Percentiles rank a stretch among this genome's conserved stretches.
phyloP scores from a whole-genome alignment of 257 asterid genomes.

The Gentiana straminea region DNA sequence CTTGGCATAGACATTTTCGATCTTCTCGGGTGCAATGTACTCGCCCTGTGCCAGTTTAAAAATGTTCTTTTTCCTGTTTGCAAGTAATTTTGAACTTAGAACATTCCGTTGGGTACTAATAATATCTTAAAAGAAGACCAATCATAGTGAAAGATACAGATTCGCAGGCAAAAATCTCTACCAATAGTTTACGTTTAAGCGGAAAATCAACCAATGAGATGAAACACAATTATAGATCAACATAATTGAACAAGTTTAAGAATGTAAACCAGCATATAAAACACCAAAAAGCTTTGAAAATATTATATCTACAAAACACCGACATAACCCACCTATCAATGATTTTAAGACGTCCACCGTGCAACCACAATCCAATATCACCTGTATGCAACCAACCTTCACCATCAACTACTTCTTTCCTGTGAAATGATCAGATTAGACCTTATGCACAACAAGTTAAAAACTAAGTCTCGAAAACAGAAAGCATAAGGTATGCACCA shows the following conservation, averaged over 20 bases:
- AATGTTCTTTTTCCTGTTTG: conserved; percentile 84
- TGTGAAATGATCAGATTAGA: conserved; percentile 24
- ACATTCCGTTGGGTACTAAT: no score
- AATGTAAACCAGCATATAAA: no score
- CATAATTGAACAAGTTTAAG: no score
- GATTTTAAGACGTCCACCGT: conserved; percentile 87
- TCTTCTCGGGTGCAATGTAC: conserved; percentile 95
- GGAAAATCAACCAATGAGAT: no score
- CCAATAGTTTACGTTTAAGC: no score
- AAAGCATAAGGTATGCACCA: conserved; percentile 6
- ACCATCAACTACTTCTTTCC: conserved; percentile 79
- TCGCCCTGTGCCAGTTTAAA: conserved; percentile 97
- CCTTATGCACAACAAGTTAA: not conserved
- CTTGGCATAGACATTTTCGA: conserved; percentile 87
- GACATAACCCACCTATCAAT: conserved; percentile 59
- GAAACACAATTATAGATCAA: no score
- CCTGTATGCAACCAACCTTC: conserved; percentile 96
- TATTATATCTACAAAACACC: not conserved
- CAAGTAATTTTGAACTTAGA: not conserved
- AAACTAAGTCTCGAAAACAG: conserved; percentile 4
- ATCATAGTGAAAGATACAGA: no score
- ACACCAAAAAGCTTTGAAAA: no score
- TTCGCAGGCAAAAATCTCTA: no score
- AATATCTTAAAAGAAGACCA: no score
- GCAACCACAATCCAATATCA: conserved; percentile 95